Evolutionary conservation across 1,284 basidiomycete species (phyloP), one percentile per base, ranked within the genome.

Genomic region (Caloboletus inedulis): DNA sequence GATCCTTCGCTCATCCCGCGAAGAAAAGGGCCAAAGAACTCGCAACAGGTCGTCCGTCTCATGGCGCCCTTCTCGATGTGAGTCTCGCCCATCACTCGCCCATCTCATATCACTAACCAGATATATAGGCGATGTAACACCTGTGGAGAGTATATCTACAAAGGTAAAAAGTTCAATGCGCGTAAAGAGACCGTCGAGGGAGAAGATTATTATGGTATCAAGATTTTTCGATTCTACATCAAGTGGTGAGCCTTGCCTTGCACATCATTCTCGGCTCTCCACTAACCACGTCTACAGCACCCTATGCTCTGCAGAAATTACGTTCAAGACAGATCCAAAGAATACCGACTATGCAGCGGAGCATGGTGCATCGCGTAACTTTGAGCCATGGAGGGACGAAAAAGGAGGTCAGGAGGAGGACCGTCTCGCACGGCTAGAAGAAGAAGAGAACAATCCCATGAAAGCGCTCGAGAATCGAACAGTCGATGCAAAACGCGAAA

Each of bases 111-210:
- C 2, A 18, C 53, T 55, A 7, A 60, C 47, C 50, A n/a, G 23
- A 23, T 23, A 36, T 23, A 19, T 46, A 89, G 87, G 88, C 84
- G 91, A 64, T 95, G 92, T 67, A 93, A 90, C 65, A 90, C 91
- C 12, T 99, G 96, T 64, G 96, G 95, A 52, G 97, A 99, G 72
- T 99, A 98, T 69, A 91, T 98, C 56, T 95, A 94, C 77, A 88
- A 98, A 69, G 97, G 96, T 42, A 98, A 98, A 76, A 99, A 99
- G 74, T 99, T 99, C 78, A 99, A 99, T 63, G 97, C 97, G 2
- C 82, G 96, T 47, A 99, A 99, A 69, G 97, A 99, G 77, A 97
- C 94, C 0, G 97, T 97, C 14, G 86, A 93, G 7, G 94, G 92
- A 1, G 94, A 99, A 69, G 93, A 96, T 62, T 99, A 99, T 68